These are phyloP conservation scores for Bonnemaisonia californica DNA, from an alignment of 31 red algal genomes.

Conservation along the genomic window DNA sequence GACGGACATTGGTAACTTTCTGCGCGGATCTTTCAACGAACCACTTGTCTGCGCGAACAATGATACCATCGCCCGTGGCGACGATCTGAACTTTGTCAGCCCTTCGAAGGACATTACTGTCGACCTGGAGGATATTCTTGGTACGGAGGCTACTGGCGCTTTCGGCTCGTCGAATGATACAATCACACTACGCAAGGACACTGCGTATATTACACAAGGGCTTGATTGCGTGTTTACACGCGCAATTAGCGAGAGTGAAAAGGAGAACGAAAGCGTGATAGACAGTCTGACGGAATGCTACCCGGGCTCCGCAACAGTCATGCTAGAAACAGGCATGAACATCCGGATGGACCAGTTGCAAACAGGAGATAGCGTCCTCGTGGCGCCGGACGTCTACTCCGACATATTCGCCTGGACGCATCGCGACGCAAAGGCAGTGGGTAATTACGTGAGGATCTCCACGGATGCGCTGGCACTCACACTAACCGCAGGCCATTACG, in stretches of 20 bases:
- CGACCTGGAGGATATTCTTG: background rate
- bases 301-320: slow-evolving; percentile 5
- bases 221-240: background rate
- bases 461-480: slow-evolving; percentile 23
- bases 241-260: background rate
- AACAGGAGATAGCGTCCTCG: slow-evolving; percentile 16
- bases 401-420: slow-evolving; percentile 17
- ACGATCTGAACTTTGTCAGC: background rate
- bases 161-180: background rate
- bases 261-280: background rate
- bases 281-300: slow-evolving; percentile 3
- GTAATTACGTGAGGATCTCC: slow-evolving; percentile 10
- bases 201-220: background rate
- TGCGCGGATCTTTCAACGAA: background rate
- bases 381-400: slow-evolving; percentile 1
- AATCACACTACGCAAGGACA: background rate
- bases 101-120: background rate
- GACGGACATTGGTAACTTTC: background rate
- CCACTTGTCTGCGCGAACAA: background rate
- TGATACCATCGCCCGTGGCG: background rate
- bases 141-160: background rate
- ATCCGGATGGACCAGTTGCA: slow-evolving; percentile 18
- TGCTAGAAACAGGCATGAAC: background rate
- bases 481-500: slow-evolving; percentile 57
- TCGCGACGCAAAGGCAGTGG: background rate